Conservation (phyloP, 75 land plant species). For the Adiantum capillusveneris region DNA sequence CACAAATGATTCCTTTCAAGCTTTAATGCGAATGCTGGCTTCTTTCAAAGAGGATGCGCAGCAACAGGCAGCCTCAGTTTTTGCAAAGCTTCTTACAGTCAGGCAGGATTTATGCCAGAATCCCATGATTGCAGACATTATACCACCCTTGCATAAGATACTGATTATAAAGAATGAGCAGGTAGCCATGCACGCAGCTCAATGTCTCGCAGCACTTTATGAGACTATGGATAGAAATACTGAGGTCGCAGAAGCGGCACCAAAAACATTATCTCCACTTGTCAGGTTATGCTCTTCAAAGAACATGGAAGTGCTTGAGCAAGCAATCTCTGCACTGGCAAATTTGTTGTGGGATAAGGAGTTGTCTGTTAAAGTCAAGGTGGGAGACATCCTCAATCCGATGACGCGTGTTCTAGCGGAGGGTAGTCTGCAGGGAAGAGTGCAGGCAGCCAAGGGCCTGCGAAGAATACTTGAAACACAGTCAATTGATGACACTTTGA, state of each 20-base stretch:
- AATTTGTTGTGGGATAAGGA: conserved; percentile 35
- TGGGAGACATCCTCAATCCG: conserved; percentile 31
- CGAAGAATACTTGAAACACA: conserved; percentile 24
- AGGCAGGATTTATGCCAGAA: conserved; percentile 34
- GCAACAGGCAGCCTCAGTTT: conserved; percentile 28
- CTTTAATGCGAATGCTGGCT: conserved; percentile 18
- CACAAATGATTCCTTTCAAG: conserved; percentile 32
- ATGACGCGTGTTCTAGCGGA: conserved; percentile 33
- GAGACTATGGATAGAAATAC: conserved; percentile 21
- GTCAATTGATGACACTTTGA: conserved; percentile 26
- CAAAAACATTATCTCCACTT: conserved; percentile 28
- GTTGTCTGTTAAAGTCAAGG: conserved; percentile 30
- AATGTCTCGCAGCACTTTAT: conserved; percentile 43
- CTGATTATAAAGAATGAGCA: conserved; percentile 19
- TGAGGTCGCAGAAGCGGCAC: conserved; percentile 17
- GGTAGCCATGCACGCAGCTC: conserved; percentile 36
- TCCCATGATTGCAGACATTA: conserved; percentile 21
- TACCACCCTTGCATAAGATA: conserved; percentile 29
- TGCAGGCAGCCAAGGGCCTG: conserved; percentile 35
- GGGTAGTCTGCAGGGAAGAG: conserved; percentile 33
- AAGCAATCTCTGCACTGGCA: conserved; percentile 35
- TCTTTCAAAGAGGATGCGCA: conserved; percentile 31
- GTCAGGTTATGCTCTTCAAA: conserved; percentile 25
- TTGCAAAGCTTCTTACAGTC: conserved; percentile 28
- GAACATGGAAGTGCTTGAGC: conserved; percentile 28